These are phyloP conservation scores for Alternaria sp. DNA, from an alignment of 2,329 filamentous ascomycete species.

Conservation along the genomic window DNA sequence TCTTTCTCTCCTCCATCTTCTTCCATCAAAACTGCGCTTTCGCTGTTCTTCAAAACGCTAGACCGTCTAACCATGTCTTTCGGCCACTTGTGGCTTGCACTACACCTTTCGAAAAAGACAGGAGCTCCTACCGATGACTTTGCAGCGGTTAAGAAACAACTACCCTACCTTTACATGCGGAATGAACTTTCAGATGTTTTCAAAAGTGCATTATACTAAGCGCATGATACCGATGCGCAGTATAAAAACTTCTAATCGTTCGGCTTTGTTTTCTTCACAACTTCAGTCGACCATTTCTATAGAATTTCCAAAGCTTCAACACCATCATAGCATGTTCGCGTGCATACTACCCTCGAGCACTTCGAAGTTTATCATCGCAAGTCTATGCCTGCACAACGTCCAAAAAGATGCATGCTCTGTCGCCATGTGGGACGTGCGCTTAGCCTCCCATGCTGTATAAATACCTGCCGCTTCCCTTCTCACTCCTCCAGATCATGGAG, in stretches of 20 bases:
- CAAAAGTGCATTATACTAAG: accelerated
- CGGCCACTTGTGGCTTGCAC: not conserved
- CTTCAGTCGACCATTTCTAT: not conserved
- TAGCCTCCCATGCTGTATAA: not conserved
- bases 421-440: not conserved
- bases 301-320: not conserved
- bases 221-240: not conserved
- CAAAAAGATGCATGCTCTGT: not conserved
- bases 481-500: not conserved
- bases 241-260: not conserved
- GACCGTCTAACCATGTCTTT: not conserved
- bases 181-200: not conserved
- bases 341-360: no score
- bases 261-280: not conserved
- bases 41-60: not conserved
- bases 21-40: not conserved
- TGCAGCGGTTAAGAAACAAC: not conserved
- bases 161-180: not conserved
- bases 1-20: not conserved
- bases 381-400: not conserved
- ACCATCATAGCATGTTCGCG: not conserved
- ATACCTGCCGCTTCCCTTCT: not conserved
- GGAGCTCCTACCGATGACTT: not conserved
- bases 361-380: no score
- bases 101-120: not conserved